Base-by-base conservation (phyloP, 371 early-diverging fungal species). In the Actinomortierella wolfii region DNA sequence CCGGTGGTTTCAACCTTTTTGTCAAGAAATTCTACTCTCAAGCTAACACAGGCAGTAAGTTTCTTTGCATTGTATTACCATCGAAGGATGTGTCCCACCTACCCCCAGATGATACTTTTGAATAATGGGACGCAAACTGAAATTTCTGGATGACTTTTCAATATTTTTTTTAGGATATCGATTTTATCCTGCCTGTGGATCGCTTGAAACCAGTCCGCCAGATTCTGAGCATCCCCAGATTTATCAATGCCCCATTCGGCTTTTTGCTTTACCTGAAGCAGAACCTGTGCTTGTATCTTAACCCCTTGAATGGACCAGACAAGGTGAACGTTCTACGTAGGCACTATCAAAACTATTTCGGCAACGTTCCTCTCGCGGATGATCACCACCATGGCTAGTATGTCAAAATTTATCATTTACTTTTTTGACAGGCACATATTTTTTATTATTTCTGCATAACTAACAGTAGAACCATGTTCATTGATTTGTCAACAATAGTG, bases 231-330 rank as follows among this genome's bases (percentile, higher is more conserved):
- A 71, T 92, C 23, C 91, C 91, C 8, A 52, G 48, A 2, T 51
- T 78, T 15, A 76, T 92, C 20, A 73, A 78, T 20, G 86, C 85
- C 40, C 84, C 83, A 5, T 76, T 74, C 50, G 79, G 88, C 0
- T 89, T 90, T 49, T 64, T 92, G 58, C 77, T 87, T 53, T 80
- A 86, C 25, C 73, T 91, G 23, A 79, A 86, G 51, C 92, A 92
- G 66, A 88, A 84, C 50, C 59, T 92, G 13, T 60, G 84, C 26
- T 23, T 76, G 34, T 79, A 81, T 61, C 48, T 86, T 56, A 71
- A 79, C 53, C 61, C 77, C 0, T 62, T 91, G 15, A 68, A 77
- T 7, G 87, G 92, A 0, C 67, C 80, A 5, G 85, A 91, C 58
- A 87, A 91, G 3, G 75, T 66, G 14, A 57, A 65, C n/a, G 79